Evolutionary conservation across 1,139 yeast genomes (phyloP), one percentile per base, ranked within the genome.

Genomic region (Hyphopichia khmerensis): DNA sequence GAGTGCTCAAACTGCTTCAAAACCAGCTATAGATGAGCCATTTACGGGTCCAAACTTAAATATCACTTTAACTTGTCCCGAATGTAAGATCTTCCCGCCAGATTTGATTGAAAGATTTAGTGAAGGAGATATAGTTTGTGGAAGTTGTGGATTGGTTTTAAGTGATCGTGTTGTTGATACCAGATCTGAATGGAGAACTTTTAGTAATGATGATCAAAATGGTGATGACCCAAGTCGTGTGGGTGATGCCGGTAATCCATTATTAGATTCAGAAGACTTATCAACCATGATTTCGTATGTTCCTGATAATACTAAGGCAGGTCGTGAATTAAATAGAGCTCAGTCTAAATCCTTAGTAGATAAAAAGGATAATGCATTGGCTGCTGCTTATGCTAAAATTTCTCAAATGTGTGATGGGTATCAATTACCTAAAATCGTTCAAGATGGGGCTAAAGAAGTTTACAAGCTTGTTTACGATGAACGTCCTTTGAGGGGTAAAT

Each of bases 141-240:
- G 96, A 10, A 78, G 91, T 53, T 93, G 99, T 71, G 99, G 98
- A 18, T 73, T 93, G 47, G 99, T 93, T 2, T 76, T 93, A 26
- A 89, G 96, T 53, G 96, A 90, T 61, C 75, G 95, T 50, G 86
- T 93, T 42, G 96, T 93, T 29, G 99, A 93, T 60, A 91, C 96
- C 5, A 76, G 99, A 53, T 88, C 96, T 2, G 99, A 93, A 72
- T 93, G 99, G 99, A 87, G 99, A 73, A 93, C 99, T 2, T 93
- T 93, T 65, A 82, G 87, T 49, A 93, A 93, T 62, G 99, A 93
- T 63, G 99, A 93, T 62, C 98, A 91, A 65, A 95, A 93, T 52
- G 96, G 96, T 55, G 98, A 90, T 60, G 99, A 93, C 63, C 99
- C 99, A 3, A 85, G 95, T 55, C 98, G 99, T 87, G 99, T 93